phyloP scores from a whole-genome alignment of 2,329 filamentous ascomycete genomes.

The Aspergillus luchuensis region DNA sequence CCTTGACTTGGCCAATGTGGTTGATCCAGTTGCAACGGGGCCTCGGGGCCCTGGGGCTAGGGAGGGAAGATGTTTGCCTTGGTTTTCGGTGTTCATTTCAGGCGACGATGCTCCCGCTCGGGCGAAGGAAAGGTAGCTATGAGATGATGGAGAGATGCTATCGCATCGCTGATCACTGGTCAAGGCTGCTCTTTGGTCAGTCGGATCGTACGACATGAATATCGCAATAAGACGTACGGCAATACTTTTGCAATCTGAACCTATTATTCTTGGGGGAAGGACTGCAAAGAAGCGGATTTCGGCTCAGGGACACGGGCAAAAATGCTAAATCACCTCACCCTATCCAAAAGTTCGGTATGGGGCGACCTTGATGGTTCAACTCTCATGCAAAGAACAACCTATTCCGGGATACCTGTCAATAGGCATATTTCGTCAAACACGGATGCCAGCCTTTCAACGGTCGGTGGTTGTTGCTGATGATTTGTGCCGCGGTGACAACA shows the following conservation, averaged over 20 bases:
- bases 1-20: conserved; percentile 31
- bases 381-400: background rate
- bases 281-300: background rate
- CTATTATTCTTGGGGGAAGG: background rate
- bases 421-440: background rate
- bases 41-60: conserved; percentile 32
- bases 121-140: background rate
- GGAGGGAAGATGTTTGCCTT: conserved; percentile 28
- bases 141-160: background rate
- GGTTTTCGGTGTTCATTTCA: conserved; percentile 23
- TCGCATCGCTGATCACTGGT: background rate
- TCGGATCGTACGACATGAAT: background rate
- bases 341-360: background rate
- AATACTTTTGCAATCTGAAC: background rate
- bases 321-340: background rate
- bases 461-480: background rate
- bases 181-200: background rate
- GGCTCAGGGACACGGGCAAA: background rate
- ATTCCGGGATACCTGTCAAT: background rate
- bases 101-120: background rate
- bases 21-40: conserved; percentile 19
- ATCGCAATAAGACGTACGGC: background rate
- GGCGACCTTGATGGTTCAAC: background rate
- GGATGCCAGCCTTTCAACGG: background rate
- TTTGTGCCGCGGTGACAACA: background rate